phyloP scores from a whole-genome alignment of 2,329 filamentous ascomycete species.

The Neonectria faginata region DNA sequence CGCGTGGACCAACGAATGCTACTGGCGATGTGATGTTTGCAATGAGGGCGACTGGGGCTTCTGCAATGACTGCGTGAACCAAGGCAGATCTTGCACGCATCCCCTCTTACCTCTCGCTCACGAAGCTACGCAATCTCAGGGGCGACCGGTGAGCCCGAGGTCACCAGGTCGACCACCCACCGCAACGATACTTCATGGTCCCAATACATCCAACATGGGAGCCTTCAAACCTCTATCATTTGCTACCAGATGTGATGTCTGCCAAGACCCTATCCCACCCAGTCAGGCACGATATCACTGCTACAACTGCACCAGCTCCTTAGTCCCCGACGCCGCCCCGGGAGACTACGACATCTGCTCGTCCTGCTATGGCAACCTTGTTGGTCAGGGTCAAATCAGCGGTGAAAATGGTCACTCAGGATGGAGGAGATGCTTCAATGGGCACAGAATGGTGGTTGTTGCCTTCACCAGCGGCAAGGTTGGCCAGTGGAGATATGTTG shows the following conservation, averaged over 20 bases:
- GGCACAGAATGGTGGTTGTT: conserved; percentile 87
- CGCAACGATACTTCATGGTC: conserved; percentile 61
- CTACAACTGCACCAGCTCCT: conserved; percentile 72
- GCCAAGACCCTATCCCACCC: conserved; percentile 77
- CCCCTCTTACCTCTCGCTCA: conserved; percentile 81
- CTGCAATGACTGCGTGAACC: conserved; percentile 88
- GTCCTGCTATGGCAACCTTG: conserved; percentile 78
- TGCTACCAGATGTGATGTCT: conserved; percentile 82
- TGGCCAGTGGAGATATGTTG: conserved; percentile 75
- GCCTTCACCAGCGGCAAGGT: conserved; percentile 77
- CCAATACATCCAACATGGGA: conserved; percentile 59
- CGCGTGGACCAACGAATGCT: conserved; percentile 81
- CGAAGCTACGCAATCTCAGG: conserved; percentile 53
- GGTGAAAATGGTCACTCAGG: conserved; percentile 81
- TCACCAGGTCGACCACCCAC: conserved; percentile 60
- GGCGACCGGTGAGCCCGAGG: conserved; percentile 55
- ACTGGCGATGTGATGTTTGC: conserved; percentile 88
- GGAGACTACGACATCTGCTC: conserved; percentile 92
- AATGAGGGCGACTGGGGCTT: conserved; percentile 97
- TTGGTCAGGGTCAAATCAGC: conserved; percentile 73
- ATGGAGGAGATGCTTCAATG: conserved; percentile 84
- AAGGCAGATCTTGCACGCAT: conserved; percentile 84
- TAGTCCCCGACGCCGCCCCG: conserved; percentile 58
- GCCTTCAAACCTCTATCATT: conserved; percentile 78
- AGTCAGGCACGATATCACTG: conserved; percentile 82